phyloP scores from a whole-genome alignment of 805 yeast species.

The Teunomyces funiuensis region DNA sequence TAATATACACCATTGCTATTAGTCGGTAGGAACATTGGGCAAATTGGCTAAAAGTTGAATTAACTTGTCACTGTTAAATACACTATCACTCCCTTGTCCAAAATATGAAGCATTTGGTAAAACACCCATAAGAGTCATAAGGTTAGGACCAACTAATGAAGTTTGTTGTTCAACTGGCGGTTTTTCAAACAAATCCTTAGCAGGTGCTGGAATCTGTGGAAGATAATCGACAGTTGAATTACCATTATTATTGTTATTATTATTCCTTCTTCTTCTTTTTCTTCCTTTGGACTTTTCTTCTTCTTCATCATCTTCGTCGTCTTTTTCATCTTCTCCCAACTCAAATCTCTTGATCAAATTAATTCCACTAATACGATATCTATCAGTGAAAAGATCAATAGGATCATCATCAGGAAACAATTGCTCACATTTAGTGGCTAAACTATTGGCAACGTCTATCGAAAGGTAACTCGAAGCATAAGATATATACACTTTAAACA shows the following conservation, averaged over 20 bases:
- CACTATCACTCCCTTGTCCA: constrained; percentile 43
- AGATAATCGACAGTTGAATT: background rate
- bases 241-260: background rate
- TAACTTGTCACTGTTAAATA: constrained; percentile 56
- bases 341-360: constrained; percentile 41
- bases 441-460: constrained; percentile 59
- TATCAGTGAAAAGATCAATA: constrained; percentile 34
- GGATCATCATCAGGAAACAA: constrained; percentile 62
- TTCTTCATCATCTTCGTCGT: constrained; percentile 17
- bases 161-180: constrained; percentile 8
- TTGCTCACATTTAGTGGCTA: constrained; percentile 66
- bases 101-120: constrained; percentile 64
- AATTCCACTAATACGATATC: constrained; percentile 36
- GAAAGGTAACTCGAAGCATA: constrained; percentile 75
- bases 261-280: constrained; percentile 6
- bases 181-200: background rate
- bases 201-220: background rate
- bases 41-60: constrained; percentile 40
- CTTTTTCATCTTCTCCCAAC: constrained; percentile 28
- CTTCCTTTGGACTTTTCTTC: constrained; percentile 15
- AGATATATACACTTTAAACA: constrained; percentile 51
- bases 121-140: constrained; percentile 14
- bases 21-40: constrained; percentile 21
- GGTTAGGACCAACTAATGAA: constrained; percentile 13
- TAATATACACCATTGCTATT: background rate